Percentiles rank a stretch among this genome's conserved stretches.
These are phyloP conservation scores for Astragalus glycyphyllos DNA, from an alignment of 306 rosid genomes.

Conservation along the genomic window DNA sequence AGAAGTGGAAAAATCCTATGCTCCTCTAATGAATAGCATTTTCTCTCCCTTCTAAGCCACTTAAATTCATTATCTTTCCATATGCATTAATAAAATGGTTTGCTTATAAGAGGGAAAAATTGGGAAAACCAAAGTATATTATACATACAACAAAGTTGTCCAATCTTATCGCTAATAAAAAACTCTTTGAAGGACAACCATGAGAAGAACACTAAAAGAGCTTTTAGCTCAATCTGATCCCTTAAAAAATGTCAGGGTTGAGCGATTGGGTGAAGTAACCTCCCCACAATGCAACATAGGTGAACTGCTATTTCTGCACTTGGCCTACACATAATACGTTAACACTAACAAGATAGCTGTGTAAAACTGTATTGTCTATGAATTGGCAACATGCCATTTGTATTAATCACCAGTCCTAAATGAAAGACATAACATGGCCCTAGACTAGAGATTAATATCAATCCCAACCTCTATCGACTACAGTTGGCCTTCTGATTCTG, in stretches of 20 bases:
- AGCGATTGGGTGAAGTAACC: not conserved
- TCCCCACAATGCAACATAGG: not conserved
- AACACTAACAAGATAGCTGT: not conserved
- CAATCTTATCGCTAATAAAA: not conserved
- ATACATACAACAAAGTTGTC: not conserved
- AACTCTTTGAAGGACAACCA: not conserved
- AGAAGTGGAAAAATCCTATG: not conserved
- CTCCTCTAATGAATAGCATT: not conserved
- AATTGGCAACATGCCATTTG: not conserved
- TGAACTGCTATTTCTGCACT: not conserved
- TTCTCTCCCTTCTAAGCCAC: not conserved
- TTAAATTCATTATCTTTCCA: not conserved
- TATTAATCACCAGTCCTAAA: not conserved
- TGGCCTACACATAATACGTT: not conserved
- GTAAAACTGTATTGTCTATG: not conserved
- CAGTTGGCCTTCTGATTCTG: not conserved
- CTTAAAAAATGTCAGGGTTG: not conserved
- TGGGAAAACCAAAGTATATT: constrained; percentile 12
- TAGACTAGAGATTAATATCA: not conserved
- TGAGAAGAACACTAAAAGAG: constrained; percentile 20
- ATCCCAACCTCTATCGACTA: not conserved
- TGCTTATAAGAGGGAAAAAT: not conserved
- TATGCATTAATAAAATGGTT: constrained; percentile 13
- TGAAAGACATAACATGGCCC: not conserved
- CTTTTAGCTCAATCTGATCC: not conserved